phyloP scores from a whole-genome alignment of 2,329 filamentous ascomycete species.

The Pestalotiopsis sp. region DNA sequence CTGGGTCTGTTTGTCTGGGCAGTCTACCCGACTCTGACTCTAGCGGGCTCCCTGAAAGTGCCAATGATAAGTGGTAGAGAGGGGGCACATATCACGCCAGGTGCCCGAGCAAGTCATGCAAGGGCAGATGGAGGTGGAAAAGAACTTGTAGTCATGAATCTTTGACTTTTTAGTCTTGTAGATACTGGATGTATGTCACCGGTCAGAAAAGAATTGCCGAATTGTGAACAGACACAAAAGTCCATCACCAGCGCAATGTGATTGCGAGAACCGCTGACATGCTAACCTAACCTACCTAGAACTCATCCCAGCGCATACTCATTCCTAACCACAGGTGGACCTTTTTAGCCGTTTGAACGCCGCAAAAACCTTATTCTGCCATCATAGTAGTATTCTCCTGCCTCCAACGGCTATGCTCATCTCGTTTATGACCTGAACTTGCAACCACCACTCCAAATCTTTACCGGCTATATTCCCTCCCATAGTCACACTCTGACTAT shows the following conservation, averaged over 20 bases:
- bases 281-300: no score
- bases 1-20: neutral
- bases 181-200: neutral
- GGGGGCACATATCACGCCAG: neutral
- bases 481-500: neutral
- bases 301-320: neutral
- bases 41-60: neutral
- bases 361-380: neutral
- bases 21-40: neutral
- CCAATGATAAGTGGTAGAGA: neutral
- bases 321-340: neutral
- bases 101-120: neutral
- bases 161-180: neutral
- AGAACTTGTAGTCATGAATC: neutral
- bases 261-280: no score
- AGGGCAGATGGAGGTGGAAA: neutral
- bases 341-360: neutral
- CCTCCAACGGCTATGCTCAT: slow-evolving; percentile 8
- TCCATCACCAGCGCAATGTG: no score
- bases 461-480: slow-evolving; percentile 1
- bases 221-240: no score
- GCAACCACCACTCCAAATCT: neutral
- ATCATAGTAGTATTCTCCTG: neutral
- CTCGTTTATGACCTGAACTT: neutral
- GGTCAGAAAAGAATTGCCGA: neutral